Evolutionary conservation across 176 grass and related monocot genomes (phyloP).

Genomic region (Triticum urartu): DNA sequence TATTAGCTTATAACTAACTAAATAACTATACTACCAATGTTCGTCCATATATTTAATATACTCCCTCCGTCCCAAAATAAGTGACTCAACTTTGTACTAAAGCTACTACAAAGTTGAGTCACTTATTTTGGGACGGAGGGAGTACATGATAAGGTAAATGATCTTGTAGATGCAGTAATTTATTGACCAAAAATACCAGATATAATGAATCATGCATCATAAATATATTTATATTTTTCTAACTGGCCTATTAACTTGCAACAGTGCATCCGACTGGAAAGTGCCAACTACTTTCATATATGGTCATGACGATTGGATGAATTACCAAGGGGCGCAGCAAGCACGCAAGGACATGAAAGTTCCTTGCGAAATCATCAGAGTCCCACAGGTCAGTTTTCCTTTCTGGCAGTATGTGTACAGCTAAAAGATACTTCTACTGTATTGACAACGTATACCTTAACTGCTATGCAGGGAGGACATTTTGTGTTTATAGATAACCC

Average conservation of each 20-base stretch:
- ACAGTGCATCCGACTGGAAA: constrained; percentile 92
- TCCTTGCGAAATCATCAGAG: constrained; percentile 93
- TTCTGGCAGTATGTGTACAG: neutral
- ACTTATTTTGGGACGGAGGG: too few species aligned
- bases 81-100: too few species aligned
- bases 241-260: neutral
- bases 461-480: constrained; percentile 63
- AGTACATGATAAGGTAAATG: neutral
- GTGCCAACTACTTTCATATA: constrained; percentile 97
- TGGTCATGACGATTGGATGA: constrained; percentile 94
- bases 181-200: neutral
- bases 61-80: too few species aligned
- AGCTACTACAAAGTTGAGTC: too few species aligned
- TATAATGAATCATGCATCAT: neutral
- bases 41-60: neutral
- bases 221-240: neutral
- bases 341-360: constrained; percentile 89
- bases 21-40: neutral
- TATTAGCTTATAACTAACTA: neutral
- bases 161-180: neutral
- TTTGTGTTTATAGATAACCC: constrained; percentile 99
- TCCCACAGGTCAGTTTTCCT: constrained; percentile 63
- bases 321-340: constrained; percentile 83
- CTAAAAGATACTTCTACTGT: neutral
- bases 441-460: too few species aligned